phyloP scores from a whole-genome alignment of 805 yeast genomes.

The Candida maesae region DNA sequence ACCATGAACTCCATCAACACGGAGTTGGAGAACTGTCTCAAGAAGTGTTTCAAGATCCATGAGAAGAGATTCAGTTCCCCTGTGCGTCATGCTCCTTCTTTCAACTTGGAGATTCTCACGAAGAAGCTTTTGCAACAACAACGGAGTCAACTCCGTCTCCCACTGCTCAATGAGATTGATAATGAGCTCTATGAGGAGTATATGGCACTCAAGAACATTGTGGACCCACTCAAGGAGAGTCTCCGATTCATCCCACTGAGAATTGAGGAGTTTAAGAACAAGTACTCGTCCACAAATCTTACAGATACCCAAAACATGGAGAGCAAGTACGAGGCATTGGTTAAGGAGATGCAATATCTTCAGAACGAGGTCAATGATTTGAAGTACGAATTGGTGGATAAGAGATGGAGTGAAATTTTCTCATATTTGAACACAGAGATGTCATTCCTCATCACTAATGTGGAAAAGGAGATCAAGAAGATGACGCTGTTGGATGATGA shows the following conservation, averaged over 20 bases:
- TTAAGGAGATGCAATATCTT: conserved; percentile 39
- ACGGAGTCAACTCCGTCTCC: conserved; percentile 33
- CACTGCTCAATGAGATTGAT: conserved; percentile 38
- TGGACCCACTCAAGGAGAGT: conserved; percentile 49
- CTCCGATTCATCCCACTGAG: conserved; percentile 50
- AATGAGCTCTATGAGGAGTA: conserved; percentile 39
- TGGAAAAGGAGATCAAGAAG: conserved; percentile 26
- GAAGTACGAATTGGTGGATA: conserved; percentile 45
- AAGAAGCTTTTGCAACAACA: conserved; percentile 29
- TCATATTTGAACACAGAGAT: conserved; percentile 43
- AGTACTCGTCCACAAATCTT: conserved; percentile 17
- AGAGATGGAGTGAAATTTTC: conserved; percentile 55
- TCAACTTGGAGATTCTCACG: conserved; percentile 33
- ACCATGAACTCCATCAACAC: conserved; percentile 40
- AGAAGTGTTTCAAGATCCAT: conserved; percentile 35
- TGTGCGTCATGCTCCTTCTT: conserved; percentile 35
- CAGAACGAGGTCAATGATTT: conserved; percentile 38
- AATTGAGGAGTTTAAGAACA: conserved; percentile 39
- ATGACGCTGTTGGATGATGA: conserved; percentile 23
- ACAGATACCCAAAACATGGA: conserved; percentile 30
- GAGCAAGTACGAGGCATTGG: conserved; percentile 36
- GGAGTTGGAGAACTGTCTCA: conserved; percentile 36
- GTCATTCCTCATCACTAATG: conserved; percentile 25
- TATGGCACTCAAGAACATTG: conserved; percentile 35
- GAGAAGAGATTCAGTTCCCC: conserved; percentile 39